Evolutionary conservation across 345 rosid species (phyloP).

Genomic region (sweet orange (Citrus sinensis)): DNA sequence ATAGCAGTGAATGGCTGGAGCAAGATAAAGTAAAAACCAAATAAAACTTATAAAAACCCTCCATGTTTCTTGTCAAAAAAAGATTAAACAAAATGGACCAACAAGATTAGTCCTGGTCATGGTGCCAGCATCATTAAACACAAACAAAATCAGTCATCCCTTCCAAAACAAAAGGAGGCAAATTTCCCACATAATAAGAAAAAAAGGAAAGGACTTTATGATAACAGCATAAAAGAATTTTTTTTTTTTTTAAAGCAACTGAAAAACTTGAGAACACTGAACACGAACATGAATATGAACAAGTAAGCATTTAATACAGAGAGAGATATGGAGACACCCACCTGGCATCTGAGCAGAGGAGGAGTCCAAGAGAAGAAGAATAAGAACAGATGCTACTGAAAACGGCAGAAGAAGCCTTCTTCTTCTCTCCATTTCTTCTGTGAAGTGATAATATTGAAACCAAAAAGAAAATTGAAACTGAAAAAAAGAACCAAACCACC

Average conservation of each 20-base stretch:
- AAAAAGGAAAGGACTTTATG: too few relatives aligned
- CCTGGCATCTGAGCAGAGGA: slow-evolving; percentile 69
- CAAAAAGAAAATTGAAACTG: slow-evolving; percentile 14
- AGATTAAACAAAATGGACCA: slow-evolving; percentile 2
- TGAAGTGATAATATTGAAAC: slow-evolving; percentile 19
- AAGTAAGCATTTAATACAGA: background rate
- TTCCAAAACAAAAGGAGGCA: background rate
- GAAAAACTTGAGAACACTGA: background rate
- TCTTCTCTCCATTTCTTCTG: slow-evolving; percentile 45
- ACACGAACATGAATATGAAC: background rate
- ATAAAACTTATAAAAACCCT: background rate
- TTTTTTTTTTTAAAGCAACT: background rate
- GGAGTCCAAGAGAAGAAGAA: slow-evolving; percentile 34
- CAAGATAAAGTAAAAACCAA: background rate
- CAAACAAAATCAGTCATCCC: background rate
- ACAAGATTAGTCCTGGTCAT: background rate
- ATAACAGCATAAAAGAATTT: too few relatives aligned
- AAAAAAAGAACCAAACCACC: too few relatives aligned
- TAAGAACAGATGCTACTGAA: slow-evolving; percentile 21
- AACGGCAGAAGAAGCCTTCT: slow-evolving; percentile 26
- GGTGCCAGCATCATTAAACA: background rate
- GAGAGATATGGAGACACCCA: slow-evolving; percentile 17
- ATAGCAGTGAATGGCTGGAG: too few relatives aligned
- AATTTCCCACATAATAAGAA: background rate
- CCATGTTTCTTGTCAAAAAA: slow-evolving; percentile 1